These are phyloP conservation scores for Arthrobotrys entomopaga DNA, from an alignment of 2,329 filamentous ascomycete genomes.

Conservation along the genomic window DNA sequence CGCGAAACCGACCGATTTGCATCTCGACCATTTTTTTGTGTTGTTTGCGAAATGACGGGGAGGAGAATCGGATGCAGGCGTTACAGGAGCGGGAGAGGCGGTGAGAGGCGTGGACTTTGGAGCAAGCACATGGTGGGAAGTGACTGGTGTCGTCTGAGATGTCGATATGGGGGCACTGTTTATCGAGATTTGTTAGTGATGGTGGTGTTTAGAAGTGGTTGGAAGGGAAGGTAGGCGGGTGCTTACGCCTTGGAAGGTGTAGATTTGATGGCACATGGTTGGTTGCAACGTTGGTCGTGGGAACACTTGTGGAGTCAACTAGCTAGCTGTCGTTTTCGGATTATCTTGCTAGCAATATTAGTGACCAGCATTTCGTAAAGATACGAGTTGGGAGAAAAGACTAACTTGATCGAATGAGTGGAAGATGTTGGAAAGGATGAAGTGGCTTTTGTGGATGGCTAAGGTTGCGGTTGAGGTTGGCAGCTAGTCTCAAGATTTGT, in stretches of 20 bases:
- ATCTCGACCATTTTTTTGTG: conserved; percentile 40
- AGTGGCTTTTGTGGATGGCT: too few species aligned
- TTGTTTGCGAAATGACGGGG: neutral
- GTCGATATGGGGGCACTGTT: conserved; percentile 45
- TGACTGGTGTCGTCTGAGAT: conserved; percentile 35
- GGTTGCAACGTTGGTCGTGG: too few species aligned
- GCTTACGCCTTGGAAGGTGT: conserved; percentile 37
- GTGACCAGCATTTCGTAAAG: neutral
- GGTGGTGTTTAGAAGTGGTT: neutral
- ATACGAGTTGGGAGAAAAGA: too few species aligned
- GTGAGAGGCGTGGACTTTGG: conserved; percentile 1
- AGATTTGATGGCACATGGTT: conserved; percentile 1
- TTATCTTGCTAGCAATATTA: neutral
- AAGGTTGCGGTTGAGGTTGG: too few species aligned
- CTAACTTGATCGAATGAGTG: too few species aligned
- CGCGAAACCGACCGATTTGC: conserved; percentile 20
- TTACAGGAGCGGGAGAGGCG: conserved; percentile 27
- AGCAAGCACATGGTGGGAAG: conserved; percentile 48
- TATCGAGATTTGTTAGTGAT: neutral
- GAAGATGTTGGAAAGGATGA: too few species aligned
- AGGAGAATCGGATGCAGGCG: conserved; percentile 37
- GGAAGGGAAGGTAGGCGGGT: neutral
- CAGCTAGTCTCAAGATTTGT: too few species aligned
- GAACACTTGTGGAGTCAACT: too few species aligned
- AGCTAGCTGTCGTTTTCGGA: too few species aligned